These are phyloP conservation scores for Cryptococcus sp. DNA, from an alignment of 1,284 basidiomycete genomes.

Conservation along the genomic window DNA sequence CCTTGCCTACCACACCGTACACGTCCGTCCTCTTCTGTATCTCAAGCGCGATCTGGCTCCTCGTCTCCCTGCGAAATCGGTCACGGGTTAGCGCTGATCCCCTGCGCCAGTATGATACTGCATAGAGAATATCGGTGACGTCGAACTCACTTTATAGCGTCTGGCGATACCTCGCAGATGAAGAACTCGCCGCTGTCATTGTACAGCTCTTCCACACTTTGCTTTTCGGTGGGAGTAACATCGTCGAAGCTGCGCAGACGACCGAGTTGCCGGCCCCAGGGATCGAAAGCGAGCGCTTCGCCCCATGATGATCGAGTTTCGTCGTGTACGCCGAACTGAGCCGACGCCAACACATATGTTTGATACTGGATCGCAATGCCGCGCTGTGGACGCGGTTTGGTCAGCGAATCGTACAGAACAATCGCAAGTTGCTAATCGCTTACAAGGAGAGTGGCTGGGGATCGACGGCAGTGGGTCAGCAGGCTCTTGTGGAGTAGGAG, in stretches of 20 bases:
- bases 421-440: constrained; percentile 4
- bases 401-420: neutral
- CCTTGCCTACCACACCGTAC: constrained; percentile 34
- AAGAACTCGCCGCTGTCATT: constrained; percentile 39
- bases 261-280: constrained; percentile 41
- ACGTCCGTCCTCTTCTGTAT: constrained; percentile 45
- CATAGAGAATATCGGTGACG: too few species aligned
- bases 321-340: constrained; percentile 47
- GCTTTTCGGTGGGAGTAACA: constrained; percentile 16
- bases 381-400: constrained; percentile 19
- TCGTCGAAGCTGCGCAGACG: constrained; percentile 41
- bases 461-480: too few species aligned
- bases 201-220: constrained; percentile 26
- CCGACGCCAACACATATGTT: constrained; percentile 48
- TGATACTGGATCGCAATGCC: constrained; percentile 47
- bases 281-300: constrained; percentile 46
- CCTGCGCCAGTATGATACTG: neutral
- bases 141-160: constrained; percentile 27
- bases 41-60: constrained; percentile 45
- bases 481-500: neutral
- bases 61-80: constrained; percentile 20
- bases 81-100: constrained; percentile 7
- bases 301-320: constrained; percentile 39
- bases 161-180: constrained; percentile 34
- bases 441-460: constrained; percentile 30